Conservation (phyloP, 2,329 filamentous ascomycete genomes). For the Exophiala dermatitidis region DNA sequence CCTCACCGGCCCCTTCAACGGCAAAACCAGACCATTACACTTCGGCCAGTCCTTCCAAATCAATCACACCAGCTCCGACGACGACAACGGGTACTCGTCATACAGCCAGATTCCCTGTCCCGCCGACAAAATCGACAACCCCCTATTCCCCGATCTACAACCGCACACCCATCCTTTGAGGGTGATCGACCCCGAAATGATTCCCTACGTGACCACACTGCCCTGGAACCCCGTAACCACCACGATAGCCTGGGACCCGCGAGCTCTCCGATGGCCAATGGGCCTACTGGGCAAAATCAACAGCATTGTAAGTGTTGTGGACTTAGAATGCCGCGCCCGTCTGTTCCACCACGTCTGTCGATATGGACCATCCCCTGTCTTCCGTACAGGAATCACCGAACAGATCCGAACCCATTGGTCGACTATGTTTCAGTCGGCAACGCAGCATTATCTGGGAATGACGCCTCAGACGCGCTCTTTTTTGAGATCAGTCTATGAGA, state of each 20-base stretch:
- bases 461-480: slow-evolving; percentile 15
- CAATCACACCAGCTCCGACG: slow-evolving; percentile 7
- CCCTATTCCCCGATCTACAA: neutral
- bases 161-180: slow-evolving; percentile 8
- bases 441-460: slow-evolving; percentile 12
- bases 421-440: slow-evolving; percentile 10
- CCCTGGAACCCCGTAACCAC: slow-evolving; percentile 19
- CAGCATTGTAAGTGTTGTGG: slow-evolving; percentile 15
- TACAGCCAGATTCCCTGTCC: neutral
- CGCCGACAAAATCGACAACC: neutral
- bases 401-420: slow-evolving; percentile 8
- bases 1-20: no score
- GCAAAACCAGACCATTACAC: slow-evolving; percentile 5
- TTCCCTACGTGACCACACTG: slow-evolving; percentile 15
- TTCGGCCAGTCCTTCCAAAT: slow-evolving; percentile 16
- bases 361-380: slow-evolving; percentile 19
- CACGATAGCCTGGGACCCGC: slow-evolving; percentile 8
- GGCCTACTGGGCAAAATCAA: slow-evolving; percentile 15
- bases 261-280: slow-evolving; percentile 1
- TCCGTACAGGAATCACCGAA: slow-evolving; percentile 13
- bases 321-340: slow-evolving; percentile 15
- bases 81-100: slow-evolving; percentile 12
- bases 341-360: slow-evolving; percentile 19
- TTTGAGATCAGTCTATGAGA: slow-evolving; percentile 6
- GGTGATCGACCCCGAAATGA: slow-evolving; percentile 14